Evolutionary conservation across 164 flowering plant species (phyloP), one percentile per base, ranked within the genome.

Genomic region (Sextonia rubra): DNA sequence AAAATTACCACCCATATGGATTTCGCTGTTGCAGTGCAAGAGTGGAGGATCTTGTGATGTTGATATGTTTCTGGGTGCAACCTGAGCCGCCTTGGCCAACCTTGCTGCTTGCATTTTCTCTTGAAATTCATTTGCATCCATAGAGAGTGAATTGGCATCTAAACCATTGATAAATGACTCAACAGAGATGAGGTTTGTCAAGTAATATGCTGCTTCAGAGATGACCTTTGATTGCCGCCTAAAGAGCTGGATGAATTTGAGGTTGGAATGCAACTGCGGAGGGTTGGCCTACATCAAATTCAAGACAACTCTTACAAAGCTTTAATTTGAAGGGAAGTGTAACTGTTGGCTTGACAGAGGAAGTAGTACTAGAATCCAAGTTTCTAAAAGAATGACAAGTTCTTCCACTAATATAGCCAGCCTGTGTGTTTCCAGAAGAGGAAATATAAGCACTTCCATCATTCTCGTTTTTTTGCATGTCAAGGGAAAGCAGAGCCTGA

Each of bases 221-320:
- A 82, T 72, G 48, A 85, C 80, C 69, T 81, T 82, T 22, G 74
- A 74, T 67, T 85, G 87, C 80, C 82, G 79, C 73, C 87, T 73
- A 58, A 77, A 83, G 49, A 82, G 77, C 65, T 87, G 87, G 30
- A 87, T 83, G 72, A 79, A 87, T 56, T 74, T 84, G 60, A 85
- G 80, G 74, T 85, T 87, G 27, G 87, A 85, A 68, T 84, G 88
- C 79, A 85, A 70, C 79, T 84, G 87, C 18, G 85, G 90, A 71
- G 86, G 85, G 81, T 86, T 85, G 22, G 85, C 87, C 90, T 87
- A 82, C 68, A 60, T 8, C 29, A 29, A 69, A 69, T 26, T 30
- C 64, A 48, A 25, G 22, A 17, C 5, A 25, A 25, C 15, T 11
- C 32, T 14, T 17, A 15, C 44, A 32, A 4, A 17, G 32, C 7